Evolutionary conservation across 345 rosid genomes (phyloP).

Genomic region (Camelina hispida): DNA sequence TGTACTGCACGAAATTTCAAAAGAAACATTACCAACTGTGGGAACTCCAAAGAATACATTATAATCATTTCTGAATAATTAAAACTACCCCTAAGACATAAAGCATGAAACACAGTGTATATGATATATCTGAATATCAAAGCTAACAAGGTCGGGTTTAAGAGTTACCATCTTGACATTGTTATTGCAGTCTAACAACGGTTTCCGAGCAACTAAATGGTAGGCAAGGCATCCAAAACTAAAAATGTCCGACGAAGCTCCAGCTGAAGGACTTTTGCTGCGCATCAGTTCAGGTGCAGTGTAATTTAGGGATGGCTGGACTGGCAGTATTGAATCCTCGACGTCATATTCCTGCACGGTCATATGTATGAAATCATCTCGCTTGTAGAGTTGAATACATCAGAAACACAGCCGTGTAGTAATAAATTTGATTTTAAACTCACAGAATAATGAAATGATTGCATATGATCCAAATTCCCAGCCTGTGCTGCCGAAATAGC

Average conservation of each 20-base stretch:
- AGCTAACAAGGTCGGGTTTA: neutral
- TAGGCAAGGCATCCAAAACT: slow-evolving; percentile 96
- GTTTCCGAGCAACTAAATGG: slow-evolving; percentile 88
- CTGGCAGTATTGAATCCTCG: slow-evolving; percentile 92
- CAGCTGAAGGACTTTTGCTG: slow-evolving; percentile 71
- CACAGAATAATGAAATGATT: slow-evolving; percentile 88
- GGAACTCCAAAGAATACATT: neutral
- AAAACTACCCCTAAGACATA: neutral
- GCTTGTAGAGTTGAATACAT: slow-evolving; percentile 7
- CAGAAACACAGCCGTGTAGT: slow-evolving; percentile 1
- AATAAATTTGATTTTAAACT: slow-evolving; percentile 38
- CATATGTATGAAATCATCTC: slow-evolving; percentile 14
- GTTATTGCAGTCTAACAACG: slow-evolving; percentile 91
- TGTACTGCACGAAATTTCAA: slow-evolving; percentile 65
- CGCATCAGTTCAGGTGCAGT: slow-evolving; percentile 94
- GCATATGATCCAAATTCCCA: slow-evolving; percentile 59
- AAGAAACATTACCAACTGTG: slow-evolving; percentile 22
- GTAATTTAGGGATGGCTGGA: slow-evolving; percentile 91
- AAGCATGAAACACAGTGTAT: neutral
- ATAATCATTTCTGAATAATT: neutral
- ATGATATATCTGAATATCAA: slow-evolving; percentile 7
- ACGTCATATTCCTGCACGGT: slow-evolving; percentile 83
- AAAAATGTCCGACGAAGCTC: slow-evolving; percentile 83
- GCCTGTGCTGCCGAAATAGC: slow-evolving; percentile 70
- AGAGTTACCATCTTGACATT: slow-evolving; percentile 91